Evolutionary conservation across 495 filamentous ascomycete species (phyloP).

Genomic region (Cercophora samala): DNA sequence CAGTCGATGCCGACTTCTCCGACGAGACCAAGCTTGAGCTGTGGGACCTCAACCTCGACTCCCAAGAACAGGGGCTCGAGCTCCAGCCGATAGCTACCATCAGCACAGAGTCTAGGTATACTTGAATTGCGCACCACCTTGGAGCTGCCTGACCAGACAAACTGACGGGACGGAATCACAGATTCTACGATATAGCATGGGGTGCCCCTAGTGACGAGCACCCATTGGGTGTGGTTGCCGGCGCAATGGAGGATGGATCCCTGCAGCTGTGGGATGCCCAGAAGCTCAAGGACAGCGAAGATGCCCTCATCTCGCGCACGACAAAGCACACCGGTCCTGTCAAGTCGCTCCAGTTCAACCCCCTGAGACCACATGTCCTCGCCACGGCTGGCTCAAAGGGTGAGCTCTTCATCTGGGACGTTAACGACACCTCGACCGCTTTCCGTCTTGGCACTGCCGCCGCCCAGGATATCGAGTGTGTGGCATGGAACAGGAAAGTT

Average conservation of each 20-base stretch:
- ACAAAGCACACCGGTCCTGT: slow-evolving; percentile 90
- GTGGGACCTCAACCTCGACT: slow-evolving; percentile 85
- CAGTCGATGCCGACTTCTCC: slow-evolving; percentile 95
- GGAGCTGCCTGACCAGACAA: not conserved
- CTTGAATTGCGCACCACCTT: not conserved
- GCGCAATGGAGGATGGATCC: slow-evolving; percentile 93
- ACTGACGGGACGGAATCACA: slow-evolving; percentile 35
- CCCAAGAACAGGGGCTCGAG: slow-evolving; percentile 69
- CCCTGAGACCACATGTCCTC: slow-evolving; percentile 83
- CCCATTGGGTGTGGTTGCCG: slow-evolving; percentile 83
- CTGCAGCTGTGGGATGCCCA: slow-evolving; percentile 93
- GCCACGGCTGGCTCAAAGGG: slow-evolving; percentile 92
- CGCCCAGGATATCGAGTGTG: slow-evolving; percentile 91
- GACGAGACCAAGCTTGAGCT: slow-evolving; percentile 95
- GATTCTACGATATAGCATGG: slow-evolving; percentile 98
- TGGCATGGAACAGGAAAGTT: slow-evolving; percentile 99
- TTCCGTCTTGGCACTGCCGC: slow-evolving; percentile 84
- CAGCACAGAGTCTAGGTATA: slow-evolving; percentile 83
- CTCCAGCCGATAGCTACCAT: slow-evolving; percentile 81
- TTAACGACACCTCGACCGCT: slow-evolving; percentile 82
- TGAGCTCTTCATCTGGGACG: slow-evolving; percentile 92
- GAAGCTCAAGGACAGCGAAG: slow-evolving; percentile 67
- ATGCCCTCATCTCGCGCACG: slow-evolving; percentile 78
- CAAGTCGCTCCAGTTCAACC: slow-evolving; percentile 97
- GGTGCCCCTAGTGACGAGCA: slow-evolving; percentile 71